phyloP scores from a whole-genome alignment of 768 basidiomycete species.

The Aureoboletus auriporus region DNA sequence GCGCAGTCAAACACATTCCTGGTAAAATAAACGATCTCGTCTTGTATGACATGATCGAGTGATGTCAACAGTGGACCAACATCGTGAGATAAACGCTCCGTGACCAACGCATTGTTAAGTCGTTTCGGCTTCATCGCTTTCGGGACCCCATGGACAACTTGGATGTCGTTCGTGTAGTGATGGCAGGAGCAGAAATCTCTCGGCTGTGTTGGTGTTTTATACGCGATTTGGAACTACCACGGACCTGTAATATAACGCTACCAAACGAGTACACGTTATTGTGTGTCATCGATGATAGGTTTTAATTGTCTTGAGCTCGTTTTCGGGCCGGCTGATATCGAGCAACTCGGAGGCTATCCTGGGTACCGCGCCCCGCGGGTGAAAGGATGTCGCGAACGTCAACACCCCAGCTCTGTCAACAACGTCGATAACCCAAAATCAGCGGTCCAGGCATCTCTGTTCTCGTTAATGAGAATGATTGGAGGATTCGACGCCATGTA shows the following conservation, averaged over 20 bases:
- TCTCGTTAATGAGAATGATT: constrained; percentile 2
- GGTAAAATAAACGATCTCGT: constrained; percentile 1
- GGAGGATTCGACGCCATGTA: background rate
- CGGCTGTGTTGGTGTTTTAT: too few species aligned
- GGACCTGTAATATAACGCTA: constrained; percentile 1
- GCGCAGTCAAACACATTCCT: background rate
- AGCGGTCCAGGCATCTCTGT: background rate
- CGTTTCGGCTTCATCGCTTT: background rate
- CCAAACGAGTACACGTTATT: constrained; percentile 7
- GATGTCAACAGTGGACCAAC: background rate
- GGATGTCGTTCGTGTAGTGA: background rate
- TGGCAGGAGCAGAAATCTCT: constrained; percentile 6
- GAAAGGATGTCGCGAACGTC: background rate
- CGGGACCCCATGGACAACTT: background rate
- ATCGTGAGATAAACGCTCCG: background rate
- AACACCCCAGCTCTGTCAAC: background rate
- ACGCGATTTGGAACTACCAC: background rate
- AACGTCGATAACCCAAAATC: constrained; percentile 4
- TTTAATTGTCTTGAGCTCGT: background rate
- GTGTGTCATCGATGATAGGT: background rate
- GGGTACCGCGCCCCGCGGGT: background rate
- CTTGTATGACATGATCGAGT: constrained; percentile 1
- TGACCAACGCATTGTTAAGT: background rate
- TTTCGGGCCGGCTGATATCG: background rate
- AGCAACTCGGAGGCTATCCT: constrained; percentile 9